Evolutionary conservation across 805 yeast species (phyloP).

Genomic region (Isabelozyma pseudorhagii): DNA sequence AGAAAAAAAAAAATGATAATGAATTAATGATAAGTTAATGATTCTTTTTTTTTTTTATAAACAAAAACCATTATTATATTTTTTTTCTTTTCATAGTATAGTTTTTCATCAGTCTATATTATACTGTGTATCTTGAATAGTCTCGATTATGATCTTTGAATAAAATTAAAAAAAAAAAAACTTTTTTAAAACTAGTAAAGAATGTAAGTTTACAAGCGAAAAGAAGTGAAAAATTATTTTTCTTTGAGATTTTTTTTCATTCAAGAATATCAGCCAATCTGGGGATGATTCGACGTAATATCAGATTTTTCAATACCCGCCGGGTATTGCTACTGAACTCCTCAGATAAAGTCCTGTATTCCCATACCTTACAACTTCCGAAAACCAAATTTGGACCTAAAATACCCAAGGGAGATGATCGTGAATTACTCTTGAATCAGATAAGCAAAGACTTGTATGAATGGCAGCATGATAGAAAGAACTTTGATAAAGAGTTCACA

Average conservation of each 20-base stretch:
- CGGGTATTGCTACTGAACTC: too few species aligned
- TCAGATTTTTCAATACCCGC: too few species aligned
- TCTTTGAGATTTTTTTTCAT: too few species aligned
- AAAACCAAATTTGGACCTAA: slow-evolving; percentile 51
- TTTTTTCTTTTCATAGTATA: not conserved
- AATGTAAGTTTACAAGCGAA: too few species aligned
- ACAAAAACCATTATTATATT: not conserved
- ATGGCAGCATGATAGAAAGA: slow-evolving; percentile 45
- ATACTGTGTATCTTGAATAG: too few species aligned
- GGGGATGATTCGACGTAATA: too few species aligned
- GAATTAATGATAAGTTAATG: not conserved
- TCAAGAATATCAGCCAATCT: too few species aligned
- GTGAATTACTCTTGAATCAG: slow-evolving; percentile 41
- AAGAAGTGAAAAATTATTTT: too few species aligned
- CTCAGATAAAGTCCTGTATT: slow-evolving; percentile 22
- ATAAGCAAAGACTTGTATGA: slow-evolving; percentile 60
- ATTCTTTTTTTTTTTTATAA: not conserved
- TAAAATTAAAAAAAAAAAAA: too few species aligned
- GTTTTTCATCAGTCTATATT: too few species aligned
- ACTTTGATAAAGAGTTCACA: slow-evolving; percentile 46
- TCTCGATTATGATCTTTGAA: too few species aligned
- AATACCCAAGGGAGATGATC: slow-evolving; percentile 48
- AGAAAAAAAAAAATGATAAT: not conserved
- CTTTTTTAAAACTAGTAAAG: too few species aligned
- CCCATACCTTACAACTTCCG: slow-evolving; percentile 62